Evolutionary conservation across 306 rosid species (phyloP).

Genomic region (Betula pendula): DNA sequence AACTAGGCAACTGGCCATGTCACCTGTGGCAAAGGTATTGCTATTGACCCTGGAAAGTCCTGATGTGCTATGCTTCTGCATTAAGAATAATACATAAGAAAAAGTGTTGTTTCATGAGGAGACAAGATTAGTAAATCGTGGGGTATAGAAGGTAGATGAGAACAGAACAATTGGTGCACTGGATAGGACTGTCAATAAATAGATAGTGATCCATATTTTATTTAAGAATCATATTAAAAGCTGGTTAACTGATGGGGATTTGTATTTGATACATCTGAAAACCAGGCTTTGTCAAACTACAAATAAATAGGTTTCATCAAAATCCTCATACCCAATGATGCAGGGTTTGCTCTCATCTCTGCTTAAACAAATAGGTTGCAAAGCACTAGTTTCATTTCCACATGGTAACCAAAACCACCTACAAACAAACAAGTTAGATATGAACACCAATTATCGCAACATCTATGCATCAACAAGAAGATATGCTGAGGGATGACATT

Average conservation of each 20-base stretch:
- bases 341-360: constrained; percentile 61
- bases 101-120: neutral
- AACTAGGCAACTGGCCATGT: neutral
- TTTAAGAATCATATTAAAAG: neutral
- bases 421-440: constrained; percentile 16
- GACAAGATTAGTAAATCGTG: neutral
- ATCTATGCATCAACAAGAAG: constrained; percentile 4
- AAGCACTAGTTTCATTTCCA: constrained; percentile 51
- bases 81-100: constrained; percentile 20
- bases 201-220: neutral
- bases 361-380: constrained; percentile 53
- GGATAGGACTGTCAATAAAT: neutral
- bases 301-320: neutral
- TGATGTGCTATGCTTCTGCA: constrained; percentile 48
- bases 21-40: constrained; percentile 69
- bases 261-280: neutral
- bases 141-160: neutral
- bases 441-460: constrained; percentile 9
- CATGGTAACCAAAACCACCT: constrained; percentile 81
- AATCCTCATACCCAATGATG: constrained; percentile 62
- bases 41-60: constrained; percentile 47
- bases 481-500: constrained; percentile 6
- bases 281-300: neutral
- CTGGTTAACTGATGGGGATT: neutral
- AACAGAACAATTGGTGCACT: constrained; percentile 1